These are phyloP conservation scores for Dictyostelium purpureum DNA, from an alignment of 78 protist genomes.

Conservation along the genomic window DNA sequence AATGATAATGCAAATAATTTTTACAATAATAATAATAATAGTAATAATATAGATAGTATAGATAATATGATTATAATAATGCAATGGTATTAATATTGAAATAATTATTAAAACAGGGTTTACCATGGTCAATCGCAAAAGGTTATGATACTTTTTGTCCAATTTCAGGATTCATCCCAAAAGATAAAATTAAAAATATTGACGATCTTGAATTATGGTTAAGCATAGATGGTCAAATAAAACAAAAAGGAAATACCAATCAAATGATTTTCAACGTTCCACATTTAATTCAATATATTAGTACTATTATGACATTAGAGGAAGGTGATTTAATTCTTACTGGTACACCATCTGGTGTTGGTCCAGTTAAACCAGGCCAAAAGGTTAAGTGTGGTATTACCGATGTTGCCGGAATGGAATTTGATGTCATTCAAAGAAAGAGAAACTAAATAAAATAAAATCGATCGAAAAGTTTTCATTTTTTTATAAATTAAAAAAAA, in stretches of 20 bases:
- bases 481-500: no score
- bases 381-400: slow-evolving; percentile 53
- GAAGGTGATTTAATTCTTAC: slow-evolving; percentile 76
- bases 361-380: slow-evolving; percentile 79
- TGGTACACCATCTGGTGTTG: slow-evolving; percentile 82
- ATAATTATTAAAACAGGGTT: not conserved
- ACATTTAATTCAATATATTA: slow-evolving; percentile 58
- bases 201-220: slow-evolving; percentile 64
- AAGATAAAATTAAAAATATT: slow-evolving; percentile 66
- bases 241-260: slow-evolving; percentile 68
- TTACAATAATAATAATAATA: no score
- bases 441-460: not conserved
- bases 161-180: slow-evolving; percentile 72
- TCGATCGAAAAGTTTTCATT: no score
- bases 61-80: not conserved
- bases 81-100: not conserved
- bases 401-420: slow-evolving; percentile 35
- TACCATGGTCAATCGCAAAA: slow-evolving; percentile 63
- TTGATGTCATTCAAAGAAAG: slow-evolving; percentile 42
- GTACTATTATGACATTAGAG: slow-evolving; percentile 80
- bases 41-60: no score
- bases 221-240: slow-evolving; percentile 65
- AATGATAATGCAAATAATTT: no score
- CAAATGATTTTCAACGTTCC: slow-evolving; percentile 77
- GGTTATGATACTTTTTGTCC: slow-evolving; percentile 85